A percentile compares a stretch with the other conserved stretches of the same genome.
Conservation (phyloP, 257 asterid species). For the Coffea canephora region DNA sequence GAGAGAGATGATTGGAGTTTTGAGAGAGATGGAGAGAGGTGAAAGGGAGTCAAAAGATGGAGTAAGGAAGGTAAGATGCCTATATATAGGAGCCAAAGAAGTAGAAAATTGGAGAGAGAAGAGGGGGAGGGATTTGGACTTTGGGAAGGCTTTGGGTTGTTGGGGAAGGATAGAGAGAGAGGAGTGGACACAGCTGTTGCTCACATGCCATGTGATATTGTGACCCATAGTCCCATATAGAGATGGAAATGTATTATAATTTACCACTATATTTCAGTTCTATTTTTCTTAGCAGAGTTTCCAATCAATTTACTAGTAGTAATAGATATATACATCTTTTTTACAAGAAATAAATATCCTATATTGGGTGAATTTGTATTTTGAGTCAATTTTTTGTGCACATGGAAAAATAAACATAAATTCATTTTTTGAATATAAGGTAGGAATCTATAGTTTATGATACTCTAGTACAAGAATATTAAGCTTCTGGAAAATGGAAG, state of each 20-base stretch:
- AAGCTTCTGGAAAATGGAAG: too few species aligned
- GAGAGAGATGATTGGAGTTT: conserved; percentile 19
- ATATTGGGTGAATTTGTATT: too few species aligned
- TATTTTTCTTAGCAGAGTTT: too few species aligned
- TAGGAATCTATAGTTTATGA: too few species aligned
- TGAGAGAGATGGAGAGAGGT: conserved; percentile 21
- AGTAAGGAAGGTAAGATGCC: conserved; percentile 38
- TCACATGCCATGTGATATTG: conserved; percentile 76
- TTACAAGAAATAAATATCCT: too few species aligned
- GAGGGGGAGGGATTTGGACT: background rate
- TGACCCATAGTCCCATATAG: conserved; percentile 34
- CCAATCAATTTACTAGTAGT: too few species aligned
- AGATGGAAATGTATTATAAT: background rate
- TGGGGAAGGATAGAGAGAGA: conserved; percentile 6
- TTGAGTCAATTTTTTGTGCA: too few species aligned
- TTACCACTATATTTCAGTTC: too few species aligned
- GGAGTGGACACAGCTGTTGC: conserved; percentile 65
- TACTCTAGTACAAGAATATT: too few species aligned
- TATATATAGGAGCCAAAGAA: conserved; percentile 40
- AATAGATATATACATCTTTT: too few species aligned
- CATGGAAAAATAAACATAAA: too few species aligned
- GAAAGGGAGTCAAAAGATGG: conserved; percentile 53
- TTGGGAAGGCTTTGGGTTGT: background rate
- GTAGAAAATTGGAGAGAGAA: background rate
- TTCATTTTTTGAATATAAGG: too few species aligned